Conservation (phyloP, 2,329 filamentous ascomycete species). For the Phyllosticta paracitricarpa region DNA sequence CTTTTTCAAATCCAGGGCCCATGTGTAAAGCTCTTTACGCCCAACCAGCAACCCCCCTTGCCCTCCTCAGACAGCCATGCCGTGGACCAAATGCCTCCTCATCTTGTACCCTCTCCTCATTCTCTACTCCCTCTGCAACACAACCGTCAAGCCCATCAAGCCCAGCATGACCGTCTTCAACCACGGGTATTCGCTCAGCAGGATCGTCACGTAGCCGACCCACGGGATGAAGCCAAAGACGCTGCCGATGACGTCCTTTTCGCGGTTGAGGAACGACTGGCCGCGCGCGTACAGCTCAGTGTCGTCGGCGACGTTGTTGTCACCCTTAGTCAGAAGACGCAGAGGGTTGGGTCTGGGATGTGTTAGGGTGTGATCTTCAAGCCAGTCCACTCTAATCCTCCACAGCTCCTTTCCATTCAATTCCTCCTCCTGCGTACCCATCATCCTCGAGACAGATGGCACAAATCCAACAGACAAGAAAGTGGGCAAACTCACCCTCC, state of each 20-base stretch:
- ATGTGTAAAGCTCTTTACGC: too few species aligned
- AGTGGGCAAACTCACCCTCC: constrained; percentile 38
- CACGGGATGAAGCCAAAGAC: constrained; percentile 88
- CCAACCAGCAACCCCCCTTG: too few species aligned
- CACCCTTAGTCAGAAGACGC: constrained; percentile 85
- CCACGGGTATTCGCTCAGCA: constrained; percentile 93
- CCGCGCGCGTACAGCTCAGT: constrained; percentile 80
- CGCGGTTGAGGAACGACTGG: constrained; percentile 75
- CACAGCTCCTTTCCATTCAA: not conserved
- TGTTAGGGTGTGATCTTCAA: not conserved
- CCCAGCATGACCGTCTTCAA: constrained; percentile 90
- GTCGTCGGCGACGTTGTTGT: constrained; percentile 92
- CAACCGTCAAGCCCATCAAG: constrained; percentile 87
- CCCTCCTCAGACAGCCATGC: too few species aligned
- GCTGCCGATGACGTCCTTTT: constrained; percentile 82
- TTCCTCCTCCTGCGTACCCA: not conserved
- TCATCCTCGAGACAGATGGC: not conserved
- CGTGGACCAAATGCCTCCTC: not conserved
- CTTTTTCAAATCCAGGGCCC: too few species aligned
- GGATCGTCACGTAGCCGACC: constrained; percentile 92
- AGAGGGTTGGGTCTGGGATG: constrained; percentile 36
- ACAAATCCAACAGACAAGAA: not conserved
- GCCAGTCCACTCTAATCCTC: not conserved
- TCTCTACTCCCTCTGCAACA: constrained; percentile 72
- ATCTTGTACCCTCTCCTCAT: not conserved